Evolutionary conservation across 2,329 filamentous ascomycete genomes (phyloP).

Genomic region (Arthrinium phaeospermum): DNA sequence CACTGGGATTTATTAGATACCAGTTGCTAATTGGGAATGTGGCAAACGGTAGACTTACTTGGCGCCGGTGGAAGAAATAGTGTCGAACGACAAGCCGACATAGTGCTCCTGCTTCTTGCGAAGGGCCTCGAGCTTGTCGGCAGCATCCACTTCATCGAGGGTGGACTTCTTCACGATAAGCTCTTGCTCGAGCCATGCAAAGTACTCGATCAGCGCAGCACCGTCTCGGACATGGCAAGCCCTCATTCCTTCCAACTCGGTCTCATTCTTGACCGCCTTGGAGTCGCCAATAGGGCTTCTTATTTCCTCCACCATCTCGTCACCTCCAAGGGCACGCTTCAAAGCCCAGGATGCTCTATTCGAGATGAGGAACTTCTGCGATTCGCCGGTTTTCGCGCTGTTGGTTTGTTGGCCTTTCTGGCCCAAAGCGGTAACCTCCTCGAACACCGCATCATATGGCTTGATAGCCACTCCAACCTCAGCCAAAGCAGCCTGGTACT

Average conservation of each 20-base stretch:
- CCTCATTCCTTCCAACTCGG: slow-evolving; percentile 90
- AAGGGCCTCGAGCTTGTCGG: slow-evolving; percentile 84
- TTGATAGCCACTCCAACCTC: slow-evolving; percentile 74
- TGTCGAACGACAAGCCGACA: slow-evolving; percentile 90
- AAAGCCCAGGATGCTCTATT: slow-evolving; percentile 94
- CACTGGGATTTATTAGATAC: slow-evolving; percentile 61
- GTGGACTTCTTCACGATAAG: slow-evolving; percentile 73
- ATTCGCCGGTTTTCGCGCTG: slow-evolving; percentile 40
- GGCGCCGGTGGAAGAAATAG: slow-evolving; percentile 87
- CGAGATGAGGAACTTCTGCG: slow-evolving; percentile 80
- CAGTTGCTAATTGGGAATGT: not conserved
- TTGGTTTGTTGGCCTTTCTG: slow-evolving; percentile 39
- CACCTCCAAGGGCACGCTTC: slow-evolving; percentile 83
- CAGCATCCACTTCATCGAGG: slow-evolving; percentile 88
- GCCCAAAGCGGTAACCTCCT: slow-evolving; percentile 73
- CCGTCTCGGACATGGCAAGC: slow-evolving; percentile 93
- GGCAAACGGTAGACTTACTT: not conserved
- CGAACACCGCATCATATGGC: slow-evolving; percentile 83
- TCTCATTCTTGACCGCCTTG: slow-evolving; percentile 93
- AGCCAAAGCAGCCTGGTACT: slow-evolving; percentile 72
- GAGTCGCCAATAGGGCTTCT: slow-evolving; percentile 87
- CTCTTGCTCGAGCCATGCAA: slow-evolving; percentile 95
- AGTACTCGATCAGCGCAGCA: slow-evolving; percentile 87
- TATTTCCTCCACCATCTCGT: slow-evolving; percentile 82
- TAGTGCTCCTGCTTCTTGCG: slow-evolving; percentile 74